A percentile compares a stretch with the other conserved stretches of the same genome.
These are phyloP conservation scores for Colletotrichum orchidophilum DNA, from an alignment of 2,329 filamentous ascomycete species.

Conservation along the genomic window DNA sequence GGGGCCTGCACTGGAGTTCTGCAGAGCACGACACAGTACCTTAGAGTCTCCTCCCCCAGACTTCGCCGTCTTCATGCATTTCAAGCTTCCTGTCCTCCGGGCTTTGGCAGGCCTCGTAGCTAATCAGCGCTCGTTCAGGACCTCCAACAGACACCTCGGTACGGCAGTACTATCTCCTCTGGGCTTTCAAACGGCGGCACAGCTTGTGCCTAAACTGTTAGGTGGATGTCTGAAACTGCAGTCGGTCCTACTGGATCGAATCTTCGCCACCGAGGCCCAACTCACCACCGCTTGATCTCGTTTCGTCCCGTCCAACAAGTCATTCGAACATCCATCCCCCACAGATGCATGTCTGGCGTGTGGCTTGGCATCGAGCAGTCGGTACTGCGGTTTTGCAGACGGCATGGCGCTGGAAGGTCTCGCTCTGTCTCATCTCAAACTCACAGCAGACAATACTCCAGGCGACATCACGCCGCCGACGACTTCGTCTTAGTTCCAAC, in stretches of 20 bases:
- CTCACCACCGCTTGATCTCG: neutral
- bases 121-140: neutral
- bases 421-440: neutral
- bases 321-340: neutral
- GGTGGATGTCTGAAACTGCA: neutral
- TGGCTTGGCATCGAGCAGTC: conserved; percentile 7
- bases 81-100: neutral
- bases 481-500: neutral
- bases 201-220: neutral
- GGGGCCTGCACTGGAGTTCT: neutral
- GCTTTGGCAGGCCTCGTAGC: neutral
- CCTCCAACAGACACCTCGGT: neutral
- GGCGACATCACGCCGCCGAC: neutral
- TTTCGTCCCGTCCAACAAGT: neutral
- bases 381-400: neutral
- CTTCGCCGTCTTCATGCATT: neutral
- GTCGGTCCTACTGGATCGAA: neutral
- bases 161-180: neutral
- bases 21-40: too few relatives aligned
- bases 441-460: neutral
- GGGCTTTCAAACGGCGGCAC: neutral
- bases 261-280: neutral
- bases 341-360: neutral
- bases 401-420: neutral
- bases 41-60: neutral